These are phyloP conservation scores for Medicago ruthenica DNA, from an alignment of 306 rosid genomes.

Conservation along the genomic window DNA sequence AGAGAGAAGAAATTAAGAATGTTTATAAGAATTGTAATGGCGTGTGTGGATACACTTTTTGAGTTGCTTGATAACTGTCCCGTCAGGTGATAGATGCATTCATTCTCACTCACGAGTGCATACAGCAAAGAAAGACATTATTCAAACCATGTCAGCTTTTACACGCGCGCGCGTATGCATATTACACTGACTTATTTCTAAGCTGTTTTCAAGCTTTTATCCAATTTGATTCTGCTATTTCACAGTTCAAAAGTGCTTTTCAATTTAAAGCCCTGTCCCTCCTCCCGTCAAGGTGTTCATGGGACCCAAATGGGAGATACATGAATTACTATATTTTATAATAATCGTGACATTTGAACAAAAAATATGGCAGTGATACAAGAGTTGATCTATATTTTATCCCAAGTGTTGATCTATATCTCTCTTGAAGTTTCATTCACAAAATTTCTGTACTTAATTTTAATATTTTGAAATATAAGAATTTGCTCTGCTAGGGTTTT, in stretches of 20 bases:
- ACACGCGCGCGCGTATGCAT: slow-evolving; percentile 17
- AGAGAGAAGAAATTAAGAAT: background rate
- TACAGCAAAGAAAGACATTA: slow-evolving; percentile 19
- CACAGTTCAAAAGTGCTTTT: slow-evolving; percentile 43
- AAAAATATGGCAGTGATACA: background rate
- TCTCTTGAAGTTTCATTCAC: too few relatives aligned
- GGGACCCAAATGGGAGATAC: slow-evolving; percentile 5
- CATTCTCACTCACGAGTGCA: slow-evolving; percentile 34
- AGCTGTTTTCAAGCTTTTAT: slow-evolving; percentile 39
- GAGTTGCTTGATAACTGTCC: slow-evolving; percentile 53
- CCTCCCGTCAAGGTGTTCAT: slow-evolving; percentile 18
- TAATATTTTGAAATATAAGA: too few relatives aligned
- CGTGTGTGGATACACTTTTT: slow-evolving; percentile 42
- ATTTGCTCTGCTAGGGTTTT: too few relatives aligned
- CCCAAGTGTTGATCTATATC: too few relatives aligned
- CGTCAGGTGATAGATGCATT: slow-evolving; percentile 58
- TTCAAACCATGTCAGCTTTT: slow-evolving; percentile 1
- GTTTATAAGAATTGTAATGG: background rate
- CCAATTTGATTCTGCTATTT: slow-evolving; percentile 45
- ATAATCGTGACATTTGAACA: background rate
- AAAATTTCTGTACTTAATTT: too few relatives aligned
- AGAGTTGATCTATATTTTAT: too few relatives aligned
- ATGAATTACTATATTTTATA: background rate
- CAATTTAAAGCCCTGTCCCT: slow-evolving; percentile 6
- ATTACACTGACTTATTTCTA: background rate